Percentiles rank a stretch among this genome's conserved stretches.
Evolutionary conservation across 192 early-diverging fungal genomes (phyloP).

Genomic region (Podila verticillata): DNA sequence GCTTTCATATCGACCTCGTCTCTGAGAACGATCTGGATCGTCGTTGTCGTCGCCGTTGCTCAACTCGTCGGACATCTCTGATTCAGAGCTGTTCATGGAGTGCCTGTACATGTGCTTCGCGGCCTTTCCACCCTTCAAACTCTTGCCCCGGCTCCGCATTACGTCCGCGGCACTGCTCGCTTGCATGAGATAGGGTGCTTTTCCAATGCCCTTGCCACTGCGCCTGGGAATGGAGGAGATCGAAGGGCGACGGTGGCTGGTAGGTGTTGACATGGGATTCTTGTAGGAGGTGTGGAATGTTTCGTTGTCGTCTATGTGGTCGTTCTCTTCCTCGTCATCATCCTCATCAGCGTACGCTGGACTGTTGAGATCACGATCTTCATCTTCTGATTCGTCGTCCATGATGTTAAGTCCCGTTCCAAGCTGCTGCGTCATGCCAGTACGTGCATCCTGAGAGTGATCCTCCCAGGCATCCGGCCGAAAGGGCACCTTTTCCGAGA

Average conservation of each 20-base stretch:
- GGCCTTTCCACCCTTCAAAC: constrained; percentile 29
- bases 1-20: constrained; percentile 16
- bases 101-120: constrained; percentile 19
- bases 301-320: not conserved
- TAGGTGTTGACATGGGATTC: constrained; percentile 31
- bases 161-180: not conserved
- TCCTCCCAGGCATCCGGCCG: constrained; percentile 12
- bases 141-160: constrained; percentile 18
- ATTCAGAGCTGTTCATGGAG: constrained; percentile 1
- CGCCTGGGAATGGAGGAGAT: constrained; percentile 13
- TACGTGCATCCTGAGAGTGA: not conserved
- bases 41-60: constrained; percentile 10
- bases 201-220: constrained; percentile 38
- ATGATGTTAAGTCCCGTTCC: constrained; percentile 2
- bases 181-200: constrained; percentile 24
- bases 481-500: constrained; percentile 42
- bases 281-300: constrained; percentile 28
- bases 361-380: not conserved
- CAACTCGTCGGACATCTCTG: constrained; percentile 25
- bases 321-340: not conserved
- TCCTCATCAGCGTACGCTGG: not conserved
- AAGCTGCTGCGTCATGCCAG: too few relatives aligned
- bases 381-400: not conserved
- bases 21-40: not conserved
- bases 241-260: constrained; percentile 18